Base-by-base conservation (phyloP, 2,329 filamentous ascomycete species). In the Epichloe uncinata region DNA sequence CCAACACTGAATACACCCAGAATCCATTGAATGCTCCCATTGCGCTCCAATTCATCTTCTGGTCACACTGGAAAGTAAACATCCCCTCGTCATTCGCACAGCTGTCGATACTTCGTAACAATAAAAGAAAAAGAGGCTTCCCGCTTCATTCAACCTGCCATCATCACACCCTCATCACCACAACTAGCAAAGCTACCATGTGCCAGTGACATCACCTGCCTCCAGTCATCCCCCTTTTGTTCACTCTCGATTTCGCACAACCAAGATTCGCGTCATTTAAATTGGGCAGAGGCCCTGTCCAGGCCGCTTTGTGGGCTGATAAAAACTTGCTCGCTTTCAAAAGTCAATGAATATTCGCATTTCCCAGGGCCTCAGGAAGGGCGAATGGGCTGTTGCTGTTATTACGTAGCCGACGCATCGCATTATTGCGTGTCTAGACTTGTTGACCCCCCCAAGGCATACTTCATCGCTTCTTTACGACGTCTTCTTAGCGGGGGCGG, bases 401-500 rank as follows among this genome's bases (percentile, higher is more conserved):
- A 11, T 30, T 30, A 2, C 4, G 30, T 3, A 9, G 30, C 8
- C 3, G 30, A 11, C 30, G 30, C 1, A 30, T 30, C 30, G 3
- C 30, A 30, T 30, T 2, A 30, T 30, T 11, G 30, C 8, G 30
- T 9, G 30, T 30, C 30, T 30, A 11, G 30, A 11, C 30, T 30
- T 30, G 30, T 30, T 30, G 30, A 30, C 9, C 8, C 26, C 18
- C 26, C 9, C 30, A 9, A 11, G 30, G 30, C 30, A 30, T 30
- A 30, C 9, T 30, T 30, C 3, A 30, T 45, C 34, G 15, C 42
- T 46, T 48, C 22, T 50, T 63, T 69, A 70, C 50, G 68, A 69
- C 45, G 66, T 65, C 67, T 70, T 70, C 66, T 70, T 70, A 50
- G 63, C 80, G 70, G 54, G 74, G 37, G 75, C 71, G 40, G 72